Evolutionary conservation across 352 stramenopile species (phyloP).

Genomic region (Phytophthora tentaculata): DNA sequence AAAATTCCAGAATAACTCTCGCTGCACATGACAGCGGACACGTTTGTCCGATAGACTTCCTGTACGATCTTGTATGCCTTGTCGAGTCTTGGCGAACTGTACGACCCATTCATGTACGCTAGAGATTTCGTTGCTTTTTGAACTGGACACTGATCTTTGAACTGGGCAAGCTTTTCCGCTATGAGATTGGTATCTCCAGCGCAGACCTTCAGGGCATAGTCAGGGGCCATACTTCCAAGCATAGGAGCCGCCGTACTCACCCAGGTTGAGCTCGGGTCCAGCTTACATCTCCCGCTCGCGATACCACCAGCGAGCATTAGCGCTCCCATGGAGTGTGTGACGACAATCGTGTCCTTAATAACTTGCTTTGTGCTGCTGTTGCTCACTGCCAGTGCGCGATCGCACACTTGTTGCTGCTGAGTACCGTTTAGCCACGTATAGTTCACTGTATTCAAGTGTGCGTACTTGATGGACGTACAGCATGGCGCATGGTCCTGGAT

Average conservation of each 20-base stretch:
- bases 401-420: slow-evolving; percentile 30
- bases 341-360: slow-evolving; percentile 28
- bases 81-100: slow-evolving; percentile 12
- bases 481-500: slow-evolving; percentile 22
- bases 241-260: slow-evolving; percentile 36
- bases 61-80: slow-evolving; percentile 28
- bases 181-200: slow-evolving; percentile 12
- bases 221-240: slow-evolving; percentile 30
- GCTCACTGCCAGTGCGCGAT: slow-evolving; percentile 18
- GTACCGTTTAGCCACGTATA: slow-evolving; percentile 24
- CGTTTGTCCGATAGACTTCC: slow-evolving; percentile 31
- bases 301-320: slow-evolving; percentile 30
- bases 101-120: slow-evolving; percentile 32
- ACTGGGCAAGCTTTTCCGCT: slow-evolving; percentile 12
- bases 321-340: slow-evolving; percentile 33
- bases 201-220: slow-evolving; percentile 22
- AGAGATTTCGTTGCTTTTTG: slow-evolving; percentile 23
- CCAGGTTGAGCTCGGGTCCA: slow-evolving; percentile 34
- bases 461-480: slow-evolving; percentile 25
- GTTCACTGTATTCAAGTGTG: slow-evolving; percentile 29
- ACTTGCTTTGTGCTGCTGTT: slow-evolving; percentile 13
- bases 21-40: slow-evolving; percentile 44
- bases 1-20: slow-evolving; percentile 35
- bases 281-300: slow-evolving; percentile 22
- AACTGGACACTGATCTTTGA: slow-evolving; percentile 22